Base-by-base conservation (phyloP, 2,329 filamentous ascomycete species). In the Trichoderma arundinaceum region DNA sequence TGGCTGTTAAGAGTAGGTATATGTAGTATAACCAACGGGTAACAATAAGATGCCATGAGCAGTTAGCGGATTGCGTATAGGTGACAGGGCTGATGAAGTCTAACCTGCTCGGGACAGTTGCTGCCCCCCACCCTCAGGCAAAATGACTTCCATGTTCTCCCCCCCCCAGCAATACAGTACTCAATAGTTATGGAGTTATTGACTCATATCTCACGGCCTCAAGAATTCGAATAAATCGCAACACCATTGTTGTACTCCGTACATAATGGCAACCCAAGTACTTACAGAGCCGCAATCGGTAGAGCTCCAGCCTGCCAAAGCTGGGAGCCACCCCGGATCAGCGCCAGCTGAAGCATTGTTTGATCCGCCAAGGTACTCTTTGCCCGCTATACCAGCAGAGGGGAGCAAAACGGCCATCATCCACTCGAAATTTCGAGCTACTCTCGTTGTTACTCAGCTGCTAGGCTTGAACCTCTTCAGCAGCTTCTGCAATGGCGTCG, bases 401-500 rank as follows among this genome's bases (percentile, higher is more conserved):
- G 43, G 39, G 12, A 2, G 43, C 44, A 58, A 58, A 44, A 19
- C 52, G 15, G 53, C 35, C 53, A 56, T 58, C 44, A 35, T 57
- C 53, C 44, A 51, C 46, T 60, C 57, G 19, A 51, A 19, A 9
- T 10, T 38, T 12, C 19, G 46, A 19, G 57, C 44, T 28, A 41
- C 15, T 38, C 46, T 60, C 15, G 15, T 60, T 51, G 35, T 60
- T 41, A 46, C 53, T 7, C 66, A 67, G 17, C 57, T 65, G 4
- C 43, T 60, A n/a, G 64, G 64, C 35, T 5, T 65, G 44, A 65
- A 62, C 32, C 49, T 65, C 44, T 49, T 60, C 28, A 52, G 44
- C 56, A 65, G 64, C 57, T 60, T 60, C 46, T 43, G 46, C 64
- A 65, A 61, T 22, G 64, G 64, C 33, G 56, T 65, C n/a, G 72